Percentiles rank a stretch among this genome's conserved stretches.
Conservation (phyloP, 148 eudicot species). For the Camellia granthamiana region DNA sequence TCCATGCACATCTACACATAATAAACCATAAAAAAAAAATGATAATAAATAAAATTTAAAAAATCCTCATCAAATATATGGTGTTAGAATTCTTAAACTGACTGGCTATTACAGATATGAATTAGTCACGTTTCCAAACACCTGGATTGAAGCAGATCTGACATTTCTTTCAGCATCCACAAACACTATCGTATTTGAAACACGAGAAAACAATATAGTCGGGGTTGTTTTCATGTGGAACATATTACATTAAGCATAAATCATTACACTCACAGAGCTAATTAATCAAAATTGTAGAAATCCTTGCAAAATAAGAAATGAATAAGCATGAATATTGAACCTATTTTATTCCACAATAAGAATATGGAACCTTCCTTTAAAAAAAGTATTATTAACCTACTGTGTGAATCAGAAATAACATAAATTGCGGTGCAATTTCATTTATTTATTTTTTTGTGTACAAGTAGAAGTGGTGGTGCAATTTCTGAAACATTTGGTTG, state of each 20-base stretch:
- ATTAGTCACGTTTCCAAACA: not conserved
- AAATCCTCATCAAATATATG: not conserved
- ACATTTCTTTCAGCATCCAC: not conserved
- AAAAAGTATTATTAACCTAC: too few relatives aligned
- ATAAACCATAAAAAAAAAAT: not conserved
- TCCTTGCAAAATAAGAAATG: not conserved
- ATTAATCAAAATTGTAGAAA: not conserved
- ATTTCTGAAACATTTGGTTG: not conserved
- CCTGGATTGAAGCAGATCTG: not conserved
- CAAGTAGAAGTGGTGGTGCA: not conserved
- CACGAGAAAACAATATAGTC: not conserved
- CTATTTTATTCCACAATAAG: not conserved
- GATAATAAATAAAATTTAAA: not conserved
- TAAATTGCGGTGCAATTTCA: too few relatives aligned
- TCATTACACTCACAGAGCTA: not conserved
- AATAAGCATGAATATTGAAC: not conserved
- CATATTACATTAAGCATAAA: not conserved
- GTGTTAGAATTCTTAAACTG: not conserved
- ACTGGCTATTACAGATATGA: not conserved
- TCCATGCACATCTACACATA: slow-evolving; percentile 64
- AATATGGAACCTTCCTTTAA: not conserved
- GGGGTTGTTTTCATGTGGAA: not conserved
- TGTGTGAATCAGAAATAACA: too few relatives aligned
- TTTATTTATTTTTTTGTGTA: too few relatives aligned
- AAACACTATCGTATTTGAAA: not conserved